Base-by-base conservation (phyloP, 192 early-diverging fungal species). In the Linnemannia exigua region DNA sequence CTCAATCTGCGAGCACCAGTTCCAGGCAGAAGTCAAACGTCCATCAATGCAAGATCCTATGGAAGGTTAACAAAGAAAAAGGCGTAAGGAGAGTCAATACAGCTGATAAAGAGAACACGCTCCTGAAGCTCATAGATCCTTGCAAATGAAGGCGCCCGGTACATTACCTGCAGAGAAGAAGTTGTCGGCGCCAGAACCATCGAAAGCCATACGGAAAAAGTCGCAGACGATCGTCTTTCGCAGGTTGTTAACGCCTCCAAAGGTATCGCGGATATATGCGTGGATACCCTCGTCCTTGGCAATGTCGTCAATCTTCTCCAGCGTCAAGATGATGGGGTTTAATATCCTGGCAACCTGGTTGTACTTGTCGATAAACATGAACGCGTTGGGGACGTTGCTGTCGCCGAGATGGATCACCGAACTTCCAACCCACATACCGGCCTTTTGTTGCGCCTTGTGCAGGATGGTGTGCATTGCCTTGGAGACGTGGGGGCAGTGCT, bases 301-400 rank as follows among this genome's bases (percentile, higher is more conserved):
- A 19, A 95, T 87, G 0, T 90, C 76, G 28, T 95, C 95, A 41
- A 99, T 88, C 67, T 93, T 91, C 54, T 94, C 94, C 44, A 99
- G 89, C 31, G 92, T 93, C 3, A 90, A 92, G 52, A 94, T 91
- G 52, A 99, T 94, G 0, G 98, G 98, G 76, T 95, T 94, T 20
- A 99, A 91, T 75, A 99, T 99, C 67, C 96, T 92, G 70, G 97
- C 92, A n/a, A 99, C 95, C 92, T 99, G 98, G 77, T 97, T 98
- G 89, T 99, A 99, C 92, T 97, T 97, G 93, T 97, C 96, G 70
- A 99, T 99, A 74, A 99, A 99, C 93, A 98, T 95, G 44, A 99
- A 92, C 7, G 99, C 96, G 81, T 99, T 99, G 28, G 99, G 98
- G 17, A 99, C 99, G 82, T 99, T 99, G 88, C 95, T 96, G 89